Base-by-base conservation (phyloP, 192 early-diverging fungal genomes). In the Martensiomyces pterosporus region DNA sequence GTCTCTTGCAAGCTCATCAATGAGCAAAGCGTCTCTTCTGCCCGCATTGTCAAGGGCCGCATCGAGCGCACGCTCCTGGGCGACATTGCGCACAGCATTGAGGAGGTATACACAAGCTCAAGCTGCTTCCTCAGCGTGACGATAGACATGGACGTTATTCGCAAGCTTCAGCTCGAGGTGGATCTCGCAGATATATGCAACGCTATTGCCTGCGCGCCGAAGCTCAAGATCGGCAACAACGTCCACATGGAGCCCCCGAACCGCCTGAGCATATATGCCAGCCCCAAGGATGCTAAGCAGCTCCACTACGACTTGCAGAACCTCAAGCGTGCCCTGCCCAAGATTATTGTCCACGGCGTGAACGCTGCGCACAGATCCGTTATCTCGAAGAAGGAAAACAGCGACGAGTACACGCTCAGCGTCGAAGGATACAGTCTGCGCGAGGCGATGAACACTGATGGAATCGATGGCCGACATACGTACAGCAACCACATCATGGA, bases 21-120 rank as follows among this genome's bases (percentile, higher is more conserved):
- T 50, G 78, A 81, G 14, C 24, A 49, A 24, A 78, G 78, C 59
- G 82, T 86, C 33, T 83, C 80, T 16, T 80, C 91, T 0, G 92
- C 93, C 5, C 84, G 94, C 26, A 93, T 97, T n/a, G 93, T 97
- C 43, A 96, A 99, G 68, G 97, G 90, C 24, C 79, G 95, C 47
- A 77, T 98, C 12, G 94, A 99, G 61, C 89, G 89, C 59, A 98
- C 97, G 3, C 68, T 80, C 24, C 62, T 99, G 35, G 85, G 87
- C 32, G 93, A 97, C 66, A 79, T 99, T 61, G 86, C 91, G n/a
- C 86, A 92, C 57, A 97, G 82, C 59, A 87, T 99, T 51, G 86
- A 97, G 49, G 93, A 94, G 45, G 84, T 95, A 14, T 88, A 95
- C 53, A 79, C 80, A 32, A 65, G 75, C 9, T 59, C 83, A 16